Conservation (phyloP, 768 basidiomycete genomes). For the Plicaturopsis crispa region DNA sequence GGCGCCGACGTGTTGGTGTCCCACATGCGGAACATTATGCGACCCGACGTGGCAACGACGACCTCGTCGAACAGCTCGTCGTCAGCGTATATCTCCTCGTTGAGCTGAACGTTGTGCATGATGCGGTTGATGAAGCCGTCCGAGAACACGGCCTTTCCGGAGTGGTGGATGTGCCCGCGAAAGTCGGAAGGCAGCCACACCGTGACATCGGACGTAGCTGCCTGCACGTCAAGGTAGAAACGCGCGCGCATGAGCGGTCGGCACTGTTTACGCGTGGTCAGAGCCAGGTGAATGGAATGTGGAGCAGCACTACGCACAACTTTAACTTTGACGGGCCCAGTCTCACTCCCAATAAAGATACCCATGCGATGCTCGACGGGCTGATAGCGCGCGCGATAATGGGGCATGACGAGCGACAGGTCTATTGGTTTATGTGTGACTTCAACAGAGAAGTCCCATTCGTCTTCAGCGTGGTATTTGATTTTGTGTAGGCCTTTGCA, state of each 20-base stretch:
- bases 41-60: conserved; percentile 28
- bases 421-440: conserved; percentile 47
- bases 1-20: conserved; percentile 33
- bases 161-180: conserved; percentile 47
- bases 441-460: conserved; percentile 64
- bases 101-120: conserved; percentile 16
- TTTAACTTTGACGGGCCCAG: conserved; percentile 57
- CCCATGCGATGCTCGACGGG: conserved; percentile 65
- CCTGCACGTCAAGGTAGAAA: conserved; percentile 60
- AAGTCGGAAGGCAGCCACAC: conserved; percentile 80
- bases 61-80: conserved; percentile 30
- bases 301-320: conserved; percentile 42
- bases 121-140: conserved; percentile 7
- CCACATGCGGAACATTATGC: conserved; percentile 41
- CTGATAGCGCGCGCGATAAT: conserved; percentile 70
- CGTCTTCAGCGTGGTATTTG: conserved; percentile 49
- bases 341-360: conserved; percentile 53
- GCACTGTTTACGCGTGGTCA: conserved; percentile 36
- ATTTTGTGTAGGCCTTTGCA: too few species aligned
- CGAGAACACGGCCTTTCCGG: conserved; percentile 6
- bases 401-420: conserved; percentile 62
- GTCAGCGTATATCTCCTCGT: conserved; percentile 16
- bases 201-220: conserved; percentile 60
- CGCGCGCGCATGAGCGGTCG: conserved; percentile 44
- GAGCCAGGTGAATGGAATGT: conserved; percentile 16